Evolutionary conservation across 805 yeast genomes (phyloP).

Genomic region (Nakazawaea molendinolei): DNA sequence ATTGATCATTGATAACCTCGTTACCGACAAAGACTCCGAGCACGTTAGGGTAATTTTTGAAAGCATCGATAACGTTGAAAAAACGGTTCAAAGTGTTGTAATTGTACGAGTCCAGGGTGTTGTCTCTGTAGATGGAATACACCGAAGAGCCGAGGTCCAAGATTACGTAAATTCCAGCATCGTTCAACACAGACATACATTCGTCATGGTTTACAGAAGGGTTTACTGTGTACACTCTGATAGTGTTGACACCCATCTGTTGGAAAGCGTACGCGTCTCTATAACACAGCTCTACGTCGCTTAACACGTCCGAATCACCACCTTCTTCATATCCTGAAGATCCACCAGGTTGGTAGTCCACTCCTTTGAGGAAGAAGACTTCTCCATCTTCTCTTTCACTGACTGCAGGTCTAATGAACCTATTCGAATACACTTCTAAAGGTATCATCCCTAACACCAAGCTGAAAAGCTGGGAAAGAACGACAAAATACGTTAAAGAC

Average conservation of each 20-base stretch:
- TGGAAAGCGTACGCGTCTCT: constrained; percentile 78
- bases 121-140: constrained; percentile 59
- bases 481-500: too few species aligned
- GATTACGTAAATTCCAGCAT: constrained; percentile 86
- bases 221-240: constrained; percentile 76
- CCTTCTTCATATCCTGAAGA: constrained; percentile 49
- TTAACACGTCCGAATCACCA: constrained; percentile 52
- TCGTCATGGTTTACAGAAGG: constrained; percentile 85
- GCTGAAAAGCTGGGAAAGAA: too few species aligned
- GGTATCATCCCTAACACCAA: constrained; percentile 62
- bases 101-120: constrained; percentile 67
- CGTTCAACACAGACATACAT: constrained; percentile 84
- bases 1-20: constrained; percentile 79
- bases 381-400: constrained; percentile 32
- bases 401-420: constrained; percentile 50
- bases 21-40: constrained; percentile 89
- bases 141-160: constrained; percentile 80
- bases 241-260: constrained; percentile 77
- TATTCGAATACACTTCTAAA: constrained; percentile 43
- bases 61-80: constrained; percentile 77
- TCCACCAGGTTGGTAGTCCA: constrained; percentile 94
- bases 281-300: constrained; percentile 62
- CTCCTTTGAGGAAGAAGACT: constrained; percentile 76
- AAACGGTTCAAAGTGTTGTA: constrained; percentile 66
- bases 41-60: constrained; percentile 77